These are phyloP conservation scores for Aspergillus piperis DNA, from an alignment of 2,329 filamentous ascomycete species.

Conservation along the genomic window DNA sequence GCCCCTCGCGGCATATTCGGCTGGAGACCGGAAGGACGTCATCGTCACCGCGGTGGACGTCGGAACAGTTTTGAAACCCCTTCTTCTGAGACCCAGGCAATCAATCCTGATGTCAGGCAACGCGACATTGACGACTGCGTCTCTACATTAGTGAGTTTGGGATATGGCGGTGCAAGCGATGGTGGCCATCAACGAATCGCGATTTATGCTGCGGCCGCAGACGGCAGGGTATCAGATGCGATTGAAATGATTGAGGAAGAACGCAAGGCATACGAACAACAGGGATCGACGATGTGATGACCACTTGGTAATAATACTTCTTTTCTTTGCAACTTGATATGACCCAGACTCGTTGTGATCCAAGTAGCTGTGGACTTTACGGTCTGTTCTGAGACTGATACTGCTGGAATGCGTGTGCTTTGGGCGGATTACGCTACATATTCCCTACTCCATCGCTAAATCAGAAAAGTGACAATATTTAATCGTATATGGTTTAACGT, in stretches of 20 bases:
- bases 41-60: neutral
- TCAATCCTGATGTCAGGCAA: neutral
- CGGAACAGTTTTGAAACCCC: neutral
- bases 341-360: neutral
- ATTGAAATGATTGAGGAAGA: constrained; percentile 56
- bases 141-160: constrained; percentile 41
- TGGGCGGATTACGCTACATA: neutral
- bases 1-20: neutral
- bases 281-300: constrained; percentile 16
- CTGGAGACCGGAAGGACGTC: neutral
- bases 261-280: constrained; percentile 43
- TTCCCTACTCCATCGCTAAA: neutral
- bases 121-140: constrained; percentile 40
- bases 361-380: neutral
- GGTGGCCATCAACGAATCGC: constrained; percentile 42
- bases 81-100: neutral
- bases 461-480: no score
- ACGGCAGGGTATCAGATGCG: constrained; percentile 46
- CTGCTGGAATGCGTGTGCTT: neutral
- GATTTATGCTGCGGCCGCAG: constrained; percentile 48
- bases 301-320: neutral
- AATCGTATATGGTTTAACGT: neutral
- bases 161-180: constrained; percentile 40
- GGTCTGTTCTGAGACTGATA: constrained; percentile 4
- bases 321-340: constrained; percentile 8